phyloP scores from a whole-genome alignment of 192 early-diverging fungal genomes.

The Coemansia sp. region DNA sequence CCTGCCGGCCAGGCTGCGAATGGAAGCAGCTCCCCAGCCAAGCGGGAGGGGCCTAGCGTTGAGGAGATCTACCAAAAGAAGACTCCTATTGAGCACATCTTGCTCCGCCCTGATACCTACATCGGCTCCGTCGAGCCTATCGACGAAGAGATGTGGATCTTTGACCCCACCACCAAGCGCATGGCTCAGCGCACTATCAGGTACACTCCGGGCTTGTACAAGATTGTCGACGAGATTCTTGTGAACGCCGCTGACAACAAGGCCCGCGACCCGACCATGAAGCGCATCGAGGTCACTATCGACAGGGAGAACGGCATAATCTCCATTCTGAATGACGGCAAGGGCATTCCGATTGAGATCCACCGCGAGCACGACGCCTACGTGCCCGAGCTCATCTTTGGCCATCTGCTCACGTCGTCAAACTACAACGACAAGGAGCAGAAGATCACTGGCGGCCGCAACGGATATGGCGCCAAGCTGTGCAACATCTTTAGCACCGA shows the following conservation, averaged over 20 bases:
- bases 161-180: conserved; percentile 62
- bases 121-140: conserved; percentile 88
- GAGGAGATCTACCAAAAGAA: conserved; percentile 96
- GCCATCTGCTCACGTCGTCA: conserved; percentile 92
- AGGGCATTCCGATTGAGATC: conserved; percentile 92
- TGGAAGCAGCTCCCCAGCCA: background rate
- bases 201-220: conserved; percentile 90
- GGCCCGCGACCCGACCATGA: conserved; percentile 86
- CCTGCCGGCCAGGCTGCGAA: conserved; percentile 8
- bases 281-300: conserved; percentile 84
- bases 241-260: conserved; percentile 97
- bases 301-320: conserved; percentile 74
- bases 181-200: conserved; percentile 65
- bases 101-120: conserved; percentile 94
- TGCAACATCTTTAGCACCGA: conserved; percentile 97
- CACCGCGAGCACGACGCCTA: conserved; percentile 87
- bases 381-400: conserved; percentile 97
- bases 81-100: conserved; percentile 91
- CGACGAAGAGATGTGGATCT: conserved; percentile 84
- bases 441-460: conserved; percentile 93
- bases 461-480: conserved; percentile 92
- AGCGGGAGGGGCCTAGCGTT: conserved; percentile 49
- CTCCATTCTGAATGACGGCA: conserved; percentile 91
- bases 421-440: conserved; percentile 96
- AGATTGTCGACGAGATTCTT: conserved; percentile 98